Conservation (phyloP, 345 rosid species). For the Rubroshorea leprosula region DNA sequence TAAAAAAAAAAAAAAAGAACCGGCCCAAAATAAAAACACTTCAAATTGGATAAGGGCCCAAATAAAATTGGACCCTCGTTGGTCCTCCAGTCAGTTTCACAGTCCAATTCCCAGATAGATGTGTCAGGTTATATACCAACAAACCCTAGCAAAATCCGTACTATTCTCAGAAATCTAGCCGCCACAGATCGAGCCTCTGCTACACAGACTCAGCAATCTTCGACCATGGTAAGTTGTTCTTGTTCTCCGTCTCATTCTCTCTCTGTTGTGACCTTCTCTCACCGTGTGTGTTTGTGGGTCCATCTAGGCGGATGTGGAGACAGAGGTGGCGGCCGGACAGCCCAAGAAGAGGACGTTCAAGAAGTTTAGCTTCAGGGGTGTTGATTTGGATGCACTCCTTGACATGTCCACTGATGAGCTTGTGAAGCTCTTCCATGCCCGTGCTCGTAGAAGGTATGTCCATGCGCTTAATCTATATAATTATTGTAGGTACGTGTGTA, state of each 20-base stretch:
- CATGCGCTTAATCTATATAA: background rate
- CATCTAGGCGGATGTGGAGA: constrained; percentile 38
- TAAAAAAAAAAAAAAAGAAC: too few species aligned
- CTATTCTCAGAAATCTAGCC: constrained; percentile 24
- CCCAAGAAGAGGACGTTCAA: constrained; percentile 88
- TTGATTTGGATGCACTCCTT: constrained; percentile 79
- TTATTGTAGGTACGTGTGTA: background rate
- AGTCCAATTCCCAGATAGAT: too few species aligned
- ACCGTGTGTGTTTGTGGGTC: background rate
- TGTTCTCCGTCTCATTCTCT: background rate
- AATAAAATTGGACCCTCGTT: too few species aligned
- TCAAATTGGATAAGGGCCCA: too few species aligned
- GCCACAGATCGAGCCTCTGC: constrained; percentile 16
- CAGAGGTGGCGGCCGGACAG: constrained; percentile 39
- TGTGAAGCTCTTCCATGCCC: constrained; percentile 83
- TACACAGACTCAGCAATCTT: background rate
- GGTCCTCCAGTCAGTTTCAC: too few species aligned
- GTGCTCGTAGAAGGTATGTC: constrained; percentile 86
- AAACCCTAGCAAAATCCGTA: background rate
- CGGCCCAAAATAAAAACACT: too few species aligned
- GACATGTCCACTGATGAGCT: constrained; percentile 96
- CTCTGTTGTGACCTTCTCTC: too few species aligned
- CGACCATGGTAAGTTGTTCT: constrained; percentile 28
- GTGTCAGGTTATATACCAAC: constrained; percentile 1
- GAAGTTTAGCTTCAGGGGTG: constrained; percentile 82